Evolutionary conservation across 2,329 filamentous ascomycete species (phyloP).

Genomic region (Calonectria pteridis): DNA sequence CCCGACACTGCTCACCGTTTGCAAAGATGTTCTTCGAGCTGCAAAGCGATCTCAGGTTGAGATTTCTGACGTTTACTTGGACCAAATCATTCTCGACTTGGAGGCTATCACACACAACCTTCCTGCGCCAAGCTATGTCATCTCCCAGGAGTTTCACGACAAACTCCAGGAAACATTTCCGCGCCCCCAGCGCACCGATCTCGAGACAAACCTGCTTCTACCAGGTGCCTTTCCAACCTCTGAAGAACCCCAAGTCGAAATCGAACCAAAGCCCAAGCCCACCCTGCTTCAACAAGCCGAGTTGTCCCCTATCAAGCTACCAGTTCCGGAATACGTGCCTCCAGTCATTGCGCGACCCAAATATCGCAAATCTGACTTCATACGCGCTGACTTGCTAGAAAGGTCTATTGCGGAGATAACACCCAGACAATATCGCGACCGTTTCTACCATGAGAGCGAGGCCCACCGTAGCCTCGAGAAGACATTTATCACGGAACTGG

Average conservation of each 20-base stretch:
- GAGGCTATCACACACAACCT: conserved; percentile 44
- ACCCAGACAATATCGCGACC: conserved; percentile 31
- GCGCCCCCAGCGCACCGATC: conserved; percentile 29
- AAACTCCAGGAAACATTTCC: conserved; percentile 41
- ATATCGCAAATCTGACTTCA: conserved; percentile 30
- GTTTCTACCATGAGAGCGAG: conserved; percentile 37
- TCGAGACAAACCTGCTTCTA: conserved; percentile 31
- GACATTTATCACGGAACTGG: conserved; percentile 38
- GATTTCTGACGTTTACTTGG: conserved; percentile 42
- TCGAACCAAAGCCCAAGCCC: background rate
- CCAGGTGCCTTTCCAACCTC: conserved; percentile 46
- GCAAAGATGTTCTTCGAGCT: conserved; percentile 39
- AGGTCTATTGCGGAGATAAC: conserved; percentile 30
- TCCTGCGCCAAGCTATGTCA: conserved; percentile 47
- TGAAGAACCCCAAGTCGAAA: conserved; percentile 27
- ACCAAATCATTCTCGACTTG: conserved; percentile 46
- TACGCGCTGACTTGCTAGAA: conserved; percentile 26
- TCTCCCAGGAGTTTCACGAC: conserved; percentile 40
- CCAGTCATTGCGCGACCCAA: conserved; percentile 25
- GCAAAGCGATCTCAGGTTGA: conserved; percentile 10
- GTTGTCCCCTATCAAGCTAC: background rate
- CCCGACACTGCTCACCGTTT: conserved; percentile 42
- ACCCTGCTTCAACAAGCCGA: background rate
- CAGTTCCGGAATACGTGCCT: background rate
- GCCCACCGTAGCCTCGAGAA: conserved; percentile 35